Conservation (phyloP, 2,329 filamentous ascomycete species). For the Karstenula rhodostoma region DNA sequence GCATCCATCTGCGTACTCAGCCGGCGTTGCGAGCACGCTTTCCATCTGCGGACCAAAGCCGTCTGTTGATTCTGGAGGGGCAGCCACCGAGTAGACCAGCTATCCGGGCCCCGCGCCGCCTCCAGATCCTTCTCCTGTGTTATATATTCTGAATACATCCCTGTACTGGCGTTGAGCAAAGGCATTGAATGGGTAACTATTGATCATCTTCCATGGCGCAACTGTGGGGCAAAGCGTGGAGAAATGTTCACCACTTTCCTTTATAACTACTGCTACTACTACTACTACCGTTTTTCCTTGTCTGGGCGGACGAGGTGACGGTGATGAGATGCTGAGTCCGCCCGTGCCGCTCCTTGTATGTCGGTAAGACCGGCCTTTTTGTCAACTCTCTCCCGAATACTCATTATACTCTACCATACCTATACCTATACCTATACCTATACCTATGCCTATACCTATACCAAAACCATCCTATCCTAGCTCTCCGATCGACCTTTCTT, state of each 20-base stretch:
- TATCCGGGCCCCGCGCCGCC: background rate
- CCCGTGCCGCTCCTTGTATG: slow-evolving; percentile 10
- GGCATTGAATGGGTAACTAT: slow-evolving; percentile 22
- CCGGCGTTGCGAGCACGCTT: slow-evolving; percentile 28
- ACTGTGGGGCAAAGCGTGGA: slow-evolving; percentile 18
- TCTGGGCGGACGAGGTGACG: slow-evolving; percentile 11
- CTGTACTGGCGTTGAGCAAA: slow-evolving; percentile 18
- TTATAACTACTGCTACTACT: slow-evolving; percentile 19
- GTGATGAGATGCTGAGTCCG: slow-evolving; percentile 9
- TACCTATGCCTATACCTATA: background rate
- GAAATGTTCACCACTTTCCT: slow-evolving; percentile 23
- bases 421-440: background rate
- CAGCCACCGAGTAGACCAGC: slow-evolving; percentile 4
- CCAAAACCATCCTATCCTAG: too few species aligned
- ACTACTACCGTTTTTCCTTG: slow-evolving; percentile 24
- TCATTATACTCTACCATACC: background rate
- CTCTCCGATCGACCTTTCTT: background rate
- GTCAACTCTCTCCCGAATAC: background rate
- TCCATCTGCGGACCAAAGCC: slow-evolving; percentile 3
- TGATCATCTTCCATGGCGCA: slow-evolving; percentile 18
- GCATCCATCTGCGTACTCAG: slow-evolving; percentile 29
- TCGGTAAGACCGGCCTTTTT: background rate
- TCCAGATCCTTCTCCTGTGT: slow-evolving; percentile 25
- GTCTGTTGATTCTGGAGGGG: slow-evolving; percentile 21
- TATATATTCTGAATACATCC: slow-evolving; percentile 27